Percentiles rank a stretch among this genome's conserved stretches.
These are phyloP conservation scores for Coffea canephora DNA, from an alignment of 257 asterid species.

Conservation along the genomic window DNA sequence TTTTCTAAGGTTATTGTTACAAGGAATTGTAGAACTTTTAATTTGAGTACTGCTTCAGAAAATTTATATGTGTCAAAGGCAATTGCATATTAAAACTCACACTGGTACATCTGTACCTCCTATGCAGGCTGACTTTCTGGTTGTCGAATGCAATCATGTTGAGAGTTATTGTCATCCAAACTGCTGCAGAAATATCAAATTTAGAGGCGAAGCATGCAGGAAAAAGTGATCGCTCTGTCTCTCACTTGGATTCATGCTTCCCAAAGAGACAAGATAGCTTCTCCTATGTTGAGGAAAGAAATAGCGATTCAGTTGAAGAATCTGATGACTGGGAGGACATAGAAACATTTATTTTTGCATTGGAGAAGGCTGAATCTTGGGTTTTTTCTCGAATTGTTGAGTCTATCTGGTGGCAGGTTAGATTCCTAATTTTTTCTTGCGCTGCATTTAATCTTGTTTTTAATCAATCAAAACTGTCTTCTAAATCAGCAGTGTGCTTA, in stretches of 20 bases:
- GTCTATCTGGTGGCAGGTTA: slow-evolving; percentile 99
- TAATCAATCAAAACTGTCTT: background rate
- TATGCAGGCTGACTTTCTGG: slow-evolving; percentile 87
- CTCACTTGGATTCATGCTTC: slow-evolving; percentile 19
- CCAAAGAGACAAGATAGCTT: slow-evolving; percentile 14
- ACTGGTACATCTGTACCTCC: slow-evolving; percentile 2
- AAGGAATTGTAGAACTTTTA: background rate
- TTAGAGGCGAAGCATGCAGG: slow-evolving; percentile 17
- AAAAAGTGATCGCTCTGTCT: slow-evolving; percentile 14
- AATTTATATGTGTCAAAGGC: background rate
- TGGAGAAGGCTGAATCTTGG: slow-evolving; percentile 91
- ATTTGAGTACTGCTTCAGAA: background rate
- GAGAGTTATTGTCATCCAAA: slow-evolving; percentile 76
- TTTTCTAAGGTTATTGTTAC: background rate
- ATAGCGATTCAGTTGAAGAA: slow-evolving; percentile 27
- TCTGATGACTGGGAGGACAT: slow-evolving; percentile 57
- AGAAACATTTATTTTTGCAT: slow-evolving; percentile 57
- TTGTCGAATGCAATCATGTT: slow-evolving; percentile 80
- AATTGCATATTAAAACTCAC: background rate
- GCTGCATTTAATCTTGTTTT: slow-evolving; percentile 1
- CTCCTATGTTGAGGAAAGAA: slow-evolving; percentile 3
- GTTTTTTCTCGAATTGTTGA: slow-evolving; percentile 78
- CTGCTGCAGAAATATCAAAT: slow-evolving; percentile 51
- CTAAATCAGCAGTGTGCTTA: slow-evolving; percentile 6
- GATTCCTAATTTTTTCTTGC: slow-evolving; percentile 15